These are phyloP conservation scores for Lanmaoa pseudosensibilis DNA, from an alignment of 768 basidiomycete species.

Conservation along the genomic window DNA sequence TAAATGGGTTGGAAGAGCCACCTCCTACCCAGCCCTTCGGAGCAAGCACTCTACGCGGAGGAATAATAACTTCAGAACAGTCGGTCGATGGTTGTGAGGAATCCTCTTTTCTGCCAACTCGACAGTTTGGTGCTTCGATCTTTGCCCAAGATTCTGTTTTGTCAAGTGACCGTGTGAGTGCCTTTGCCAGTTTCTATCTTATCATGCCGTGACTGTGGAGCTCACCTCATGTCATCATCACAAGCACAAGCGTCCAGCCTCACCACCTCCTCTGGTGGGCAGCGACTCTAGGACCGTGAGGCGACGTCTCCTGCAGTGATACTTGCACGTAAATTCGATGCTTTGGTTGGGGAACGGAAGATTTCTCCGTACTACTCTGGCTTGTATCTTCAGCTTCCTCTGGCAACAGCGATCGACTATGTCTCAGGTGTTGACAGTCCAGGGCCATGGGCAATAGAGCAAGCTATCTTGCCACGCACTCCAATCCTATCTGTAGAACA, in stretches of 20 bases:
- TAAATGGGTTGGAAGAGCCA: slow-evolving; percentile 10
- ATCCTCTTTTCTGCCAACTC: background rate
- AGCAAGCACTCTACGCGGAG: slow-evolving; percentile 35
- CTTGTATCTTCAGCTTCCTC: background rate
- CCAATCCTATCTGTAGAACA: background rate
- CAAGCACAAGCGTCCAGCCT: slow-evolving; percentile 16
- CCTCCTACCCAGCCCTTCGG: slow-evolving; percentile 42
- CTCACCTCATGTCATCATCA: background rate
- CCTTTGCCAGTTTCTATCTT: background rate
- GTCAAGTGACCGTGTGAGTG: slow-evolving; percentile 11
- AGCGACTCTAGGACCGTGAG: slow-evolving; percentile 9
- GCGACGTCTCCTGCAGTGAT: slow-evolving; percentile 13
- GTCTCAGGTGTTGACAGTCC: background rate
- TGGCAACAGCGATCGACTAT: background rate
- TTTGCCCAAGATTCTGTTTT: slow-evolving; percentile 20
- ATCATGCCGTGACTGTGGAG: background rate
- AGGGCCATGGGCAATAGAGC: background rate
- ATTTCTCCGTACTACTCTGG: background rate
- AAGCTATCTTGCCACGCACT: background rate
- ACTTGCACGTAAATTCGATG: background rate
- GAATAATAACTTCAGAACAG: background rate
- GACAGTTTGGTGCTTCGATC: slow-evolving; percentile 6
- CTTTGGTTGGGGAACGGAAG: background rate
- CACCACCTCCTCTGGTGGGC: slow-evolving; percentile 2
- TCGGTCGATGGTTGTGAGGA: background rate